These are phyloP conservation scores for Periconia sp. DNA, from an alignment of 2,329 filamentous ascomycete genomes.

Conservation along the genomic window DNA sequence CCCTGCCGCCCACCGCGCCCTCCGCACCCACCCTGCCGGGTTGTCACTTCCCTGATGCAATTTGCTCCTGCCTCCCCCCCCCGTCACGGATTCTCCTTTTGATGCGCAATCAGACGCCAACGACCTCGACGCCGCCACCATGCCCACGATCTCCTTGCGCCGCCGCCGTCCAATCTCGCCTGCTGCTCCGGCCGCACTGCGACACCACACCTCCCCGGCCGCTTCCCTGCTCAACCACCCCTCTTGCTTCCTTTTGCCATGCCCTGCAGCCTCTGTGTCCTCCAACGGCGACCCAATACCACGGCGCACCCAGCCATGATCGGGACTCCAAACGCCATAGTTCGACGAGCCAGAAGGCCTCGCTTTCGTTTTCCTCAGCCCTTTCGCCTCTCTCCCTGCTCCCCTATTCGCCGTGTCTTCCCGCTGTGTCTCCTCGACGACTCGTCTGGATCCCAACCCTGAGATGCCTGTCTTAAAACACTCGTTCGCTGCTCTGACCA, in stretches of 20 bases:
- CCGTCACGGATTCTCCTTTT: too few relatives aligned
- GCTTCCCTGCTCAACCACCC: conserved; percentile 3
- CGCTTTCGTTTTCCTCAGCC: conserved; percentile 8
- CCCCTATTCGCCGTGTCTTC: conserved; percentile 4
- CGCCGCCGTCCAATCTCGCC: too few relatives aligned
- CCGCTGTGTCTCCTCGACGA: background rate
- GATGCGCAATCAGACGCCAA: too few relatives aligned
- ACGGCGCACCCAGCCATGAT: conserved; percentile 20
- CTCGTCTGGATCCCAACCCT: too few relatives aligned
- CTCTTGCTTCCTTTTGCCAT: conserved; percentile 1
- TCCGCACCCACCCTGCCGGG: conserved; percentile 9
- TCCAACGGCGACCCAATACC: conserved; percentile 27
- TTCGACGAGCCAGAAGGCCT: conserved; percentile 5
- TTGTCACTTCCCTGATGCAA: conserved; percentile 11
- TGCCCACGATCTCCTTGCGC: too few relatives aligned
- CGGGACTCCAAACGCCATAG: conserved; percentile 19
- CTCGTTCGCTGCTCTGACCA: background rate
- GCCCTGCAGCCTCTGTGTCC: conserved; percentile 13
- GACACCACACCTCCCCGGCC: conserved; percentile 5
- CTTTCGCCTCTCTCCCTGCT: background rate
- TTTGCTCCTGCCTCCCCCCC: conserved; percentile 6
- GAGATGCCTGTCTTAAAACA: background rate
- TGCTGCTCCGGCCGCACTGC: too few relatives aligned
- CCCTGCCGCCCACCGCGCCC: background rate
- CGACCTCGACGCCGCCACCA: too few relatives aligned